Percentiles rank a stretch among this genome's conserved stretches.
Evolutionary conservation across 495 filamentous ascomycete species (phyloP).

Genomic region (Talaromyces ruber): DNA sequence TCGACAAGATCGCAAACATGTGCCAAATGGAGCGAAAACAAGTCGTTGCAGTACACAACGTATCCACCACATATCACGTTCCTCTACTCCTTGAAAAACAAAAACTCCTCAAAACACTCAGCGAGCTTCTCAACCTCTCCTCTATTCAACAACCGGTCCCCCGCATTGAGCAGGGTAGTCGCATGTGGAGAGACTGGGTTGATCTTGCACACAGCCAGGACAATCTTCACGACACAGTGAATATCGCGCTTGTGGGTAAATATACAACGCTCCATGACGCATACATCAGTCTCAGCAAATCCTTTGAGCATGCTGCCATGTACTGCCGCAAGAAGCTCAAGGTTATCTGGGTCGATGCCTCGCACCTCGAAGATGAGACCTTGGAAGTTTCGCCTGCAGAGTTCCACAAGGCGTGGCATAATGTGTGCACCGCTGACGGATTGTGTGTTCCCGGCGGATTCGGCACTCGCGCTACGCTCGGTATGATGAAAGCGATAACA

Average conservation of each 20-base stretch:
- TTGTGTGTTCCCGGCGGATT: slow-evolving; percentile 63
- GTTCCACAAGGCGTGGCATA: slow-evolving; percentile 85
- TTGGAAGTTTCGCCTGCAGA: slow-evolving; percentile 52
- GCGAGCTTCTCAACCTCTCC: slow-evolving; percentile 45
- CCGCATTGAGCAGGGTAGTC: slow-evolving; percentile 46
- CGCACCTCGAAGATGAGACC: slow-evolving; percentile 63
- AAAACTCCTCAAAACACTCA: slow-evolving; percentile 55
- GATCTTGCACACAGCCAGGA: slow-evolving; percentile 55
- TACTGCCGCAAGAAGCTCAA: slow-evolving; percentile 70
- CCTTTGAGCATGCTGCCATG: slow-evolving; percentile 90
- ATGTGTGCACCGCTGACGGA: slow-evolving; percentile 59
- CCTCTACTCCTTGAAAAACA: slow-evolving; percentile 81
- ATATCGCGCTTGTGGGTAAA: slow-evolving; percentile 87
- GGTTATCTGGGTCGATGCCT: slow-evolving; percentile 74
- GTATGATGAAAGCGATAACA: slow-evolving; percentile 77
- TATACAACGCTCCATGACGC: slow-evolving; percentile 76
- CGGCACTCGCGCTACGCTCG: slow-evolving; percentile 69
- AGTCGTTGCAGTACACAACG: slow-evolving; percentile 78
- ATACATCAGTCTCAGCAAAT: slow-evolving; percentile 74
- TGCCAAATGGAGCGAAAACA: slow-evolving; percentile 77
- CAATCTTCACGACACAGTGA: slow-evolving; percentile 54
- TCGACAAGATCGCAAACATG: slow-evolving; percentile 78
- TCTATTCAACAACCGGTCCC: slow-evolving; percentile 27
- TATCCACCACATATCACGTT: slow-evolving; percentile 83
- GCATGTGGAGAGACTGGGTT: slow-evolving; percentile 70